Evolutionary conservation across 176 grass and related monocot genomes (phyloP).

Genomic region (Cenchrus purpureus): DNA sequence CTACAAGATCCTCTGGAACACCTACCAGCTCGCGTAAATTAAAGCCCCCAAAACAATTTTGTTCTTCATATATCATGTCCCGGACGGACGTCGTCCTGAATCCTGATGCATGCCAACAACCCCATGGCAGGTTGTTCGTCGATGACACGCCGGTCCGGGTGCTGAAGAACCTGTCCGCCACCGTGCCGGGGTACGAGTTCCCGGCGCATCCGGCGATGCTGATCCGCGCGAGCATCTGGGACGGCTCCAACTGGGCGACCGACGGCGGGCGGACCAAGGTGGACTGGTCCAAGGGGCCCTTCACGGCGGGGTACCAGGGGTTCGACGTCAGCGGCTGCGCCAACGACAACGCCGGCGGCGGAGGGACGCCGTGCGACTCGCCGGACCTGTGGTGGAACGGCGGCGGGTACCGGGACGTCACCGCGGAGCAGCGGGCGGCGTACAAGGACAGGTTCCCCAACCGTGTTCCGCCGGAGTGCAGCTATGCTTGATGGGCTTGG

Average conservation of each 20-base stretch:
- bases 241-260: slow-evolving; percentile 77
- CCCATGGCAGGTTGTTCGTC: slow-evolving; percentile 43
- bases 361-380: slow-evolving; percentile 38
- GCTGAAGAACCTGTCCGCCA: slow-evolving; percentile 48
- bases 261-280: slow-evolving; percentile 57
- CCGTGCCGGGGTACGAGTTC: slow-evolving; percentile 41
- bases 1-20: slow-evolving; percentile 81
- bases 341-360: too few relatives aligned
- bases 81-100: too few relatives aligned
- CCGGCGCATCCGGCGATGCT: slow-evolving; percentile 58
- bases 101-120: too few relatives aligned
- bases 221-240: slow-evolving; percentile 63
- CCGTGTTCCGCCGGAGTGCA: slow-evolving; percentile 52
- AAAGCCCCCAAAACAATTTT: too few relatives aligned
- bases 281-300: slow-evolving; percentile 62
- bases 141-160: slow-evolving; percentile 66
- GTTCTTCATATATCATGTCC: too few relatives aligned
- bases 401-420: slow-evolving; percentile 40
- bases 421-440: slow-evolving; percentile 45
- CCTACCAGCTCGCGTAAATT: slow-evolving; percentile 68
- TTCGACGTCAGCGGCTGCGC: slow-evolving; percentile 58
- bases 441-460: slow-evolving; percentile 44
- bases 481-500: neutral
- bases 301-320: slow-evolving; percentile 46
- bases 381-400: slow-evolving; percentile 65